Conservation (phyloP, 306 rosid genomes). For the Prunus salicina region DNA sequence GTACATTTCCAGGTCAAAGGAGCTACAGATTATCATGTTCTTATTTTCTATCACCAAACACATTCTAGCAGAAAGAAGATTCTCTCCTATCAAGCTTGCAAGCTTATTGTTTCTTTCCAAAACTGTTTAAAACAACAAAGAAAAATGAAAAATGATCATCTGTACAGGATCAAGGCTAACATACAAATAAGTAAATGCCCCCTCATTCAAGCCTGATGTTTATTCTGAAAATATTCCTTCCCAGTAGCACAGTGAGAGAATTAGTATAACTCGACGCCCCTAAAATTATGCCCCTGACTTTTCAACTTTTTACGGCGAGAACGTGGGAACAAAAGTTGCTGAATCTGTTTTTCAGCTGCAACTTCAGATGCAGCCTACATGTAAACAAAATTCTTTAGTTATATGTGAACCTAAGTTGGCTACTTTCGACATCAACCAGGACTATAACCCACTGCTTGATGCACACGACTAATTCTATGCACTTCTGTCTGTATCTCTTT, state of each 20-base stretch:
- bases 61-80: neutral
- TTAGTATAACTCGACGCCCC: slow-evolving; percentile 29
- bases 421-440: neutral
- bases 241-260: neutral
- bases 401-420: neutral
- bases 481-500: neutral
- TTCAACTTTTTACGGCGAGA: slow-evolving; percentile 61
- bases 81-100: neutral
- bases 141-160: neutral
- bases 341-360: slow-evolving; percentile 83
- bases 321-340: slow-evolving; percentile 69
- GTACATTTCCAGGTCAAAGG: neutral
- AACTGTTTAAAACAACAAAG: neutral
- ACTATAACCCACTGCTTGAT: neutral
- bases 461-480: neutral
- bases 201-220: neutral
- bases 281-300: slow-evolving; percentile 34
- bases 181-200: neutral
- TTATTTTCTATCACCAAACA: neutral
- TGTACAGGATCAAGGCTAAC: neutral
- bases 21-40: neutral
- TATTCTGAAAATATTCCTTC: slow-evolving; percentile 2
- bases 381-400: slow-evolving; percentile 1
- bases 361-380: slow-evolving; percentile 61
- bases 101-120: neutral